These are phyloP conservation scores for Colletotrichum incanum DNA, from an alignment of 2,329 filamentous ascomycete genomes.

Conservation along the genomic window DNA sequence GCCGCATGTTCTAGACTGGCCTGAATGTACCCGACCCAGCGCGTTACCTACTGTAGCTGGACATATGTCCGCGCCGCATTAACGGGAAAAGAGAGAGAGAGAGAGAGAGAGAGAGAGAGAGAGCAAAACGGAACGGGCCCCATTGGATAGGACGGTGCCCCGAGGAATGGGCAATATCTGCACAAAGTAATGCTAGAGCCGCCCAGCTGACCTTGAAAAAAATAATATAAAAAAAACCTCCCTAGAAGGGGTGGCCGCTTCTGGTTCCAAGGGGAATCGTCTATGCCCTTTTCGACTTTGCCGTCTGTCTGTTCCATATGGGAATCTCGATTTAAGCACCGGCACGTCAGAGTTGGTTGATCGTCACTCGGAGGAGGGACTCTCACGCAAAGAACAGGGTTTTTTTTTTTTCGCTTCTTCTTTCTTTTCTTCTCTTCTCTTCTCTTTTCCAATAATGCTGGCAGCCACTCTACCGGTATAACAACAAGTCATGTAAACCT, in stretches of 20 bases:
- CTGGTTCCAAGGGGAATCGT: not conserved
- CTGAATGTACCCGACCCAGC: slow-evolving; percentile 25
- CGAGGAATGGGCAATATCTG: slow-evolving; percentile 9
- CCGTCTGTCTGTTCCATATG: not conserved
- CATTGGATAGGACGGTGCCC: not conserved
- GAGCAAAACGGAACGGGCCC: not conserved
- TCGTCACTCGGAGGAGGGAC: not conserved
- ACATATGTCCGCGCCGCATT: slow-evolving; percentile 32
- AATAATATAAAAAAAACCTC: not conserved
- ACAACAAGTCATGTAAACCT: not conserved
- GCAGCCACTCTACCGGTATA: not conserved
- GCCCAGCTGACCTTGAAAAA: slow-evolving; percentile 26
- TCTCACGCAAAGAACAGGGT: not conserved
- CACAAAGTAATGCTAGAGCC: not conserved
- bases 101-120: not conserved
- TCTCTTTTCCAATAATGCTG: not conserved
- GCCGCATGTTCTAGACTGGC: slow-evolving; percentile 42
- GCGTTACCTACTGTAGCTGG: slow-evolving; percentile 39
- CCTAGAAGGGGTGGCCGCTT: not conserved
- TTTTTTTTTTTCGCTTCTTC: not conserved
- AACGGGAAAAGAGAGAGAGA: not conserved
- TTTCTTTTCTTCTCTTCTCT: not conserved
- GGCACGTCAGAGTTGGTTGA: not conserved
- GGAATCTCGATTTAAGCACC: not conserved
- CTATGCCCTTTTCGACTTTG: slow-evolving; percentile 16